Conservation (phyloP, 1,284 basidiomycete genomes). For the Bjerkandera adusta region DNA sequence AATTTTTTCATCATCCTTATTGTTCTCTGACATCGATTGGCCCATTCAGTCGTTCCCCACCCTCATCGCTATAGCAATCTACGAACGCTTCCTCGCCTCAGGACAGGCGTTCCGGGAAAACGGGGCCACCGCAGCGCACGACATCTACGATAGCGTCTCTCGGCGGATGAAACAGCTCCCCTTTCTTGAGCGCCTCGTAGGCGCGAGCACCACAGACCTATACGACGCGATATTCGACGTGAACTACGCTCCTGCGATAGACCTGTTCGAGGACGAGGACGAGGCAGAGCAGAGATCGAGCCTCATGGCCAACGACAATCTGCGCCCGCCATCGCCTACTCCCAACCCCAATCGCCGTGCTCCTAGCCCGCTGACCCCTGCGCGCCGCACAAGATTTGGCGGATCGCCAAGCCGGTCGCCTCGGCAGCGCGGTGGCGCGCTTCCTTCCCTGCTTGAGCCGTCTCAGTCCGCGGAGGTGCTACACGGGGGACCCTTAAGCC, state of each 20-base stretch:
- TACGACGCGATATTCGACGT: slow-evolving; percentile 79
- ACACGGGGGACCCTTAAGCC: slow-evolving; percentile 39
- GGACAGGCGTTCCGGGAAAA: slow-evolving; percentile 48
- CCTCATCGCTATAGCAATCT: slow-evolving; percentile 73
- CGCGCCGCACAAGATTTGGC: slow-evolving; percentile 13
- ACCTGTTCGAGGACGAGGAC: slow-evolving; percentile 44
- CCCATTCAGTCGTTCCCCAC: slow-evolving; percentile 66
- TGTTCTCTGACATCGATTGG: slow-evolving; percentile 12
- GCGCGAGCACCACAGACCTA: slow-evolving; percentile 59
- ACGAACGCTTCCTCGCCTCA: slow-evolving; percentile 70
- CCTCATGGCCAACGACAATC: slow-evolving; percentile 31
- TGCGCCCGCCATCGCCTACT: slow-evolving; percentile 21
- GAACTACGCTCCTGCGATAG: slow-evolving; percentile 46
- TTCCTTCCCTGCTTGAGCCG: slow-evolving; percentile 25
- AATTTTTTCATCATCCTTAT: background rate
- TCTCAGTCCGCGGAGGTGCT: slow-evolving; percentile 31
- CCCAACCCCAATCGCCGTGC: slow-evolving; percentile 16
- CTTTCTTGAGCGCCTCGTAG: slow-evolving; percentile 68
- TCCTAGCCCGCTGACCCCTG: slow-evolving; percentile 9
- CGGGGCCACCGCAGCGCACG: slow-evolving; percentile 49
- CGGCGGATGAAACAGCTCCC: slow-evolving; percentile 71
- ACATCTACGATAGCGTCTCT: slow-evolving; percentile 62
- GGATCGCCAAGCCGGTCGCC: slow-evolving; percentile 26
- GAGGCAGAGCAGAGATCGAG: slow-evolving; percentile 39
- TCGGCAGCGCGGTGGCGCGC: slow-evolving; percentile 19